Evolutionary conservation across 371 early-diverging fungal species (phyloP).

Genomic region (Dichotomocladium elegans): DNA sequence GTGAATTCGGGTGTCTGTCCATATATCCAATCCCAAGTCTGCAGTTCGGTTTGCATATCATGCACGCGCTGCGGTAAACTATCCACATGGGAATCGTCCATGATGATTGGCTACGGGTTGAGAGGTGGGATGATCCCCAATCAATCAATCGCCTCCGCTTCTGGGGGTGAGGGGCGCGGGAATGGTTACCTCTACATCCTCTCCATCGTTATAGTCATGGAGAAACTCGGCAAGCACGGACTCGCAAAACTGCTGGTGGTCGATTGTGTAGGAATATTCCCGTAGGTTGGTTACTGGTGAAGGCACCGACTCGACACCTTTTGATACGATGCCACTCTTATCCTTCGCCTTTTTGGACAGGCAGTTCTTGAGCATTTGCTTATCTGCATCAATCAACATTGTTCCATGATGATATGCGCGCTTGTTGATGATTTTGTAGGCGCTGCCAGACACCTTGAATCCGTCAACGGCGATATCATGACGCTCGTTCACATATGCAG

Average conservation of each 20-base stretch:
- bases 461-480: constrained; percentile 86
- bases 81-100: constrained; percentile 20
- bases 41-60: constrained; percentile 33
- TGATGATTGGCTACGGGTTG: constrained; percentile 27
- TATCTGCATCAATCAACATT: constrained; percentile 91
- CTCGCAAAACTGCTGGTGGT: constrained; percentile 80
- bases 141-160: too few relatives aligned
- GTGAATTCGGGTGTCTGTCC: constrained; percentile 93
- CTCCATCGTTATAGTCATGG: constrained; percentile 39
- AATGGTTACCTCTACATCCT: constrained; percentile 25
- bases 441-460: constrained; percentile 89
- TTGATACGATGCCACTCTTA: constrained; percentile 63
- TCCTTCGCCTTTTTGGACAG: constrained; percentile 30
- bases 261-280: constrained; percentile 76
- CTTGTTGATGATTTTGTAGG: constrained; percentile 82
- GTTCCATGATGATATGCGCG: constrained; percentile 97
- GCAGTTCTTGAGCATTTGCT: constrained; percentile 55
- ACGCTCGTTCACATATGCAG: constrained; percentile 82
- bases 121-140: too few relatives aligned
- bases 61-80: constrained; percentile 28
- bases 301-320: constrained; percentile 87
- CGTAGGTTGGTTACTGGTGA: constrained; percentile 83
- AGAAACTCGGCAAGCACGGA: constrained; percentile 71
- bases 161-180: too few relatives aligned
- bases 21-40: constrained; percentile 89